A percentile compares a stretch with the other conserved stretches of the same genome.
phyloP scores from a whole-genome alignment of 1,139 yeast species.

The Yamadazyma sp. region DNA sequence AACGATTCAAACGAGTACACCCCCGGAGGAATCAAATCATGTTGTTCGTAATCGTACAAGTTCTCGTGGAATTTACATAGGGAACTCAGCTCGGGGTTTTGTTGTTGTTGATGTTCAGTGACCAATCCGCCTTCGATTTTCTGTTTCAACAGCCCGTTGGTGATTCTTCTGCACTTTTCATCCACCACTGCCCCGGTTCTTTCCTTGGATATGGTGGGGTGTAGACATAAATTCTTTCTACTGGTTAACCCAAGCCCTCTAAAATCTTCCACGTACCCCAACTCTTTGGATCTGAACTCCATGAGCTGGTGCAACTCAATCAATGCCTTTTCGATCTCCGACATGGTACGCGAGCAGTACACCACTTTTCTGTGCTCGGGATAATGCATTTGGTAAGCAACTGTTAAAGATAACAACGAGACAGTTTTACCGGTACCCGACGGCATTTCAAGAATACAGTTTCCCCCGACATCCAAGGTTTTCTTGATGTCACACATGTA shows the following conservation, averaged over 20 bases:
- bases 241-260: constrained; percentile 92
- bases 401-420: constrained; percentile 82
- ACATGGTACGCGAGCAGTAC: constrained; percentile 99
- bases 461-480: constrained; percentile 96
- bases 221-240: constrained; percentile 90
- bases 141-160: constrained; percentile 83
- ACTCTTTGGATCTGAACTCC: constrained; percentile 78
- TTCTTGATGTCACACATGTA: constrained; percentile 95
- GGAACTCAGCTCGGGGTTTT: constrained; percentile 27
- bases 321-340: constrained; percentile 95
- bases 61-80: constrained; percentile 87
- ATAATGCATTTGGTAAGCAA: constrained; percentile 93
- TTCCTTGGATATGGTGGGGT: constrained; percentile 84
- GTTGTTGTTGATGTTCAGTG: constrained; percentile 51
- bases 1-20: constrained; percentile 91
- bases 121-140: constrained; percentile 59
- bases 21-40: constrained; percentile 85
- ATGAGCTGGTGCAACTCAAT: constrained; percentile 88
- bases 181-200: constrained; percentile 93
- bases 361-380: constrained; percentile 94
- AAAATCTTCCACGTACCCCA: constrained; percentile 84
- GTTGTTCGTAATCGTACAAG: constrained; percentile 80
- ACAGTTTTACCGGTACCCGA: constrained; percentile 99
- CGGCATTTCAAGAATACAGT: constrained; percentile 97
- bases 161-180: constrained; percentile 91